Evolutionary conservation across 306 rosid genomes (phyloP), one percentile per base, ranked within the genome.

Genomic region (Erythrophleum fordii): DNA sequence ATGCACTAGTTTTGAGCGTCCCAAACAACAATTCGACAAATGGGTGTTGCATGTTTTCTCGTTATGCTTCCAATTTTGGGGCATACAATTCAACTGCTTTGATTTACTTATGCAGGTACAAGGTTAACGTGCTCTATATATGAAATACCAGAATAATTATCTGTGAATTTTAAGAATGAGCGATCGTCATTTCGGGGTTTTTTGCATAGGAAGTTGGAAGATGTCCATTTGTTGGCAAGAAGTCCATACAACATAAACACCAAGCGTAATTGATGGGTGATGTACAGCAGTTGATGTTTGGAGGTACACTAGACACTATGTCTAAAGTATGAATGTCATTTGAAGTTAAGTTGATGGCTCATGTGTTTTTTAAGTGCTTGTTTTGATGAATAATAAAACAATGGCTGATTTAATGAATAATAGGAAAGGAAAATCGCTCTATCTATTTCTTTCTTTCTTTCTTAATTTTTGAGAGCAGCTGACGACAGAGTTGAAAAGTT

Each of bases 1-100:
- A n/a, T 56, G 69, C 58, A 61, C 25, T 17, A 13, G 17, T 80
- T 84, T 28, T 56, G 9, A 76, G 31, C 56, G 12, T 75, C 76
- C 56, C 66, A 48, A 37, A 37, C 46, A 13, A 11, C 34, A 41
- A 61, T 41, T 41, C 35, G 41, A 70, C 51, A 42, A 72, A 41
- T 66, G 46, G 64, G 6, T 55, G n/a, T 55, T 46, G 64, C 56
- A 53, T 65, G 7, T 29, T 77, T 64, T 72, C 52, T 51, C 74
- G 73, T 34, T 37, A 34, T 80, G 49, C 31, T 80, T 34, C 80
- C 34, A 70, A 17, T 75, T 5, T 34, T 16, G 26, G 26, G 7
- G 25, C 41, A 51, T 20, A 23, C 53, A 9, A 20, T 60, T 72
- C 23, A 25, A 37, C 75, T 81, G 59, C 45, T 28, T 25, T 35